A percentile compares a stretch with the other conserved stretches of the same genome.
phyloP scores from a whole-genome alignment of 768 basidiomycete genomes.

The Agaricus subrufescens region DNA sequence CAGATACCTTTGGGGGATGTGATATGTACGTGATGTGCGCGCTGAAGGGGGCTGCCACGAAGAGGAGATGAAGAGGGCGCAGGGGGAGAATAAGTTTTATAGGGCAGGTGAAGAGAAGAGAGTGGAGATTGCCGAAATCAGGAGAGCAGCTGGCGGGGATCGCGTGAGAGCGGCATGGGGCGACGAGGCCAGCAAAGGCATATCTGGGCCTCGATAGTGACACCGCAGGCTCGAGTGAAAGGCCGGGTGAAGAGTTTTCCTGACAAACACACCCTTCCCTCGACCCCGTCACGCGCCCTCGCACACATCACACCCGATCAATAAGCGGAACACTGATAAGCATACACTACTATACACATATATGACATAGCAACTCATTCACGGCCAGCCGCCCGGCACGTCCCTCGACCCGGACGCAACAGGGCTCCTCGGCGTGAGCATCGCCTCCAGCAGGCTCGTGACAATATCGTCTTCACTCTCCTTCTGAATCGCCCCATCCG shows the following conservation, averaged over 20 bases:
- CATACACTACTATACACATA: constrained; percentile 1
- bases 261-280: not conserved
- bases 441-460: constrained; percentile 54
- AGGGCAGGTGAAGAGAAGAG: constrained; percentile 8
- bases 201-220: not conserved
- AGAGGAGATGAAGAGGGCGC: not conserved
- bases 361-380: constrained; percentile 3
- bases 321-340: not conserved
- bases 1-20: constrained; percentile 24
- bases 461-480: constrained; percentile 65
- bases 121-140: too few relatives aligned
- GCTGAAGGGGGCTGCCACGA: not conserved
- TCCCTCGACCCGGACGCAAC: constrained; percentile 32
- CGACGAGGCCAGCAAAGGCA: not conserved
- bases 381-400: constrained; percentile 44
- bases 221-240: not conserved
- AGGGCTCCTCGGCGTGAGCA: constrained; percentile 31
- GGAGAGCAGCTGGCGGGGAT: not conserved
- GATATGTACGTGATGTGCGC: not conserved
- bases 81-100: constrained; percentile 7
- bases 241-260: not conserved
- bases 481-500: constrained; percentile 36
- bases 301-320: not conserved
- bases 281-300: not conserved
- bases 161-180: not conserved